Base-by-base conservation (phyloP, 78 protist species). In the Paulinella micropora region DNA sequence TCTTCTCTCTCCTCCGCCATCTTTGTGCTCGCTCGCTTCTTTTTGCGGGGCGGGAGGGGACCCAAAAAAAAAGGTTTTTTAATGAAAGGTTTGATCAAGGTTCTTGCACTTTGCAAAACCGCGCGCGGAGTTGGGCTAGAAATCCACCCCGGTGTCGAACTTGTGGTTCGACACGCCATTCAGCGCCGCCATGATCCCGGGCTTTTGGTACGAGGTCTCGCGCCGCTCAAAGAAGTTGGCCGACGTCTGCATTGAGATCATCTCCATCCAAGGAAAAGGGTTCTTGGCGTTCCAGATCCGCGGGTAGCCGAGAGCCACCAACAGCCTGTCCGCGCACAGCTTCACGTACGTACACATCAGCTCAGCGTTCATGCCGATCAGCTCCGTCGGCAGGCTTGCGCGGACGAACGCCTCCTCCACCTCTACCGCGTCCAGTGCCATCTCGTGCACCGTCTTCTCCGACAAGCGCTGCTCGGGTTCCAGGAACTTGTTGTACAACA, bases 181-280 rank as follows among this genome's bases (percentile, higher is more conserved):
- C n/a, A n/a, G n/a, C n/a, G n/a, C n/a, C n/a, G n/a, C n/a, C n/a
- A n/a, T n/a, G n/a, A n/a, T n/a, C n/a, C n/a, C n/a, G n/a, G n/a
- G n/a, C n/a, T n/a, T n/a, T n/a, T n/a, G n/a, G n/a, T n/a, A n/a
- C n/a, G n/a, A n/a, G n/a, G n/a, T n/a, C n/a, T n/a, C n/a, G n/a
- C n/a, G n/a, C n/a, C n/a, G n/a, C n/a, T n/a, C 84, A 29, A 81
- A 81, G 69, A 86, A 86, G 69, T 41, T 41, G 4, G 88, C 23
- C 67, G 73, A 79, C 84, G 98, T 96, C 86, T 95, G 95, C 85
- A 98, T 92, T 23, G 97, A 95, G 83, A 98, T 98, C 92, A 95
- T 81, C 41, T 96, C 98, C 98, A 98, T 98, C 95, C 95, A 98
- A 88, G 95, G 97, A 90, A 98, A 98, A 15, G 99, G 99, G 90